These are phyloP conservation scores for Aplosporella prunicola DNA, from an alignment of 2,329 filamentous ascomycete species.

Conservation along the genomic window DNA sequence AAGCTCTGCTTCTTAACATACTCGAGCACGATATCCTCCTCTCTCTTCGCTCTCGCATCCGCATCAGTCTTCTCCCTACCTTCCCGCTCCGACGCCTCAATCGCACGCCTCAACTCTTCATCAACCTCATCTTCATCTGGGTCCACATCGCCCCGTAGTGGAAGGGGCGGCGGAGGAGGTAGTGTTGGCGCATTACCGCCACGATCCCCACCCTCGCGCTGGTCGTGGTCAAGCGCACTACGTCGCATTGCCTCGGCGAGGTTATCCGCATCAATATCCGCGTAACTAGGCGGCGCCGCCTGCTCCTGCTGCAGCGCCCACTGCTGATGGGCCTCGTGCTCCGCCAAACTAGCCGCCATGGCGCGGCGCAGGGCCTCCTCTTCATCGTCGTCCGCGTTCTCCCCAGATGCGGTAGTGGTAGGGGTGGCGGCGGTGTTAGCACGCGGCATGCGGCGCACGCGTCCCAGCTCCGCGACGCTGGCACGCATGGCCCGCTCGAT, in stretches of 20 bases:
- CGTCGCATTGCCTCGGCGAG: slow-evolving; percentile 37
- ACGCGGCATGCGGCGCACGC: slow-evolving; percentile 18
- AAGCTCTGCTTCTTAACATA: slow-evolving; percentile 71
- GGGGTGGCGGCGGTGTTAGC: neutral
- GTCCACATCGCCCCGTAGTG: neutral
- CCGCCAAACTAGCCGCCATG: slow-evolving; percentile 36
- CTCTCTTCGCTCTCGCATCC: slow-evolving; percentile 36
- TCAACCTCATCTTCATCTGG: slow-evolving; percentile 22
- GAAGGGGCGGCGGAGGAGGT: slow-evolving; percentile 9
- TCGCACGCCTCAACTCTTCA: slow-evolving; percentile 26
- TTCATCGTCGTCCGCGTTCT: slow-evolving; percentile 29
- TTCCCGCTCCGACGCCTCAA: slow-evolving; percentile 21
- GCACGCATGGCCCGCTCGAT: slow-evolving; percentile 67
- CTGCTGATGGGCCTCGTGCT: slow-evolving; percentile 31
- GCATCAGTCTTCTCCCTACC: slow-evolving; percentile 15
- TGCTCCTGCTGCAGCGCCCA: neutral
- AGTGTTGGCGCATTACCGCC: no score
- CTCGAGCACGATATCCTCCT: slow-evolving; percentile 61
- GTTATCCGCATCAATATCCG: slow-evolving; percentile 27
- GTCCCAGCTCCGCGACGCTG: slow-evolving; percentile 52
- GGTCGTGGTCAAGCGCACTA: slow-evolving; percentile 34
- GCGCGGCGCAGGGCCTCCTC: slow-evolving; percentile 41
- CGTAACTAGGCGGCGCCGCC: slow-evolving; percentile 20
- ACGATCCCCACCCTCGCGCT: no score
- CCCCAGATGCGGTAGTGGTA: no score